phyloP scores from a whole-genome alignment of 129 eudicot species.

The Heracleum sosnowskyi region DNA sequence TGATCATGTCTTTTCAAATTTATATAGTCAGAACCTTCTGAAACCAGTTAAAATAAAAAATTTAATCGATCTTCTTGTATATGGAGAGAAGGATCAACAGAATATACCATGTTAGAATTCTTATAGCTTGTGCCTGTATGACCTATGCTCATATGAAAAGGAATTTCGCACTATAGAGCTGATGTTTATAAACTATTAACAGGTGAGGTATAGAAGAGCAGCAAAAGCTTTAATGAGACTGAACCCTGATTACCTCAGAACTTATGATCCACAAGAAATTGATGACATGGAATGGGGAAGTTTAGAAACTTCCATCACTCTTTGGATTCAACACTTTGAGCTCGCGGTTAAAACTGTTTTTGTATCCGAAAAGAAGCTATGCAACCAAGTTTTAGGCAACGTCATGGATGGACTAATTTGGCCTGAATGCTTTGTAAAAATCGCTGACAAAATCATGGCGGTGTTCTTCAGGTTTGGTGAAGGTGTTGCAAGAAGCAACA shows the following conservation, averaged over 20 bases:
- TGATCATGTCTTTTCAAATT: not conserved
- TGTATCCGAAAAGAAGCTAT: constrained; percentile 61
- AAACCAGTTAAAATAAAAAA: not conserved
- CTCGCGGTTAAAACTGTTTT: constrained; percentile 60
- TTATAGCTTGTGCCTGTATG: not conserved
- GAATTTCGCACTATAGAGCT: no score
- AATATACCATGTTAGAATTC: not conserved
- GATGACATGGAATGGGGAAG: constrained; percentile 73
- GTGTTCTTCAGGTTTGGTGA: constrained; percentile 82
- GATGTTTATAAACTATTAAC: constrained; percentile 2
- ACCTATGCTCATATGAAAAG: no score
- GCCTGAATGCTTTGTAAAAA: constrained; percentile 74
- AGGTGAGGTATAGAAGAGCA: constrained; percentile 79
- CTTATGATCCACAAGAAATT: constrained; percentile 63
- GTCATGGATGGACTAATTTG: constrained; percentile 63
- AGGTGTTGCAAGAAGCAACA: constrained; percentile 74
- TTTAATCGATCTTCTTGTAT: not conserved
- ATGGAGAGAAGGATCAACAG: no score
- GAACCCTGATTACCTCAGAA: constrained; percentile 63
- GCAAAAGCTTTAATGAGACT: constrained; percentile 77
- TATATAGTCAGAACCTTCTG: not conserved
- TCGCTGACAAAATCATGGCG: constrained; percentile 83
- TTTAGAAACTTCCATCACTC: constrained; percentile 59
- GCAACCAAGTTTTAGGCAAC: constrained; percentile 53
- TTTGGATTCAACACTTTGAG: constrained; percentile 79